Conservation (phyloP, 257 asterid genomes). For the Scutellaria minor region DNA sequence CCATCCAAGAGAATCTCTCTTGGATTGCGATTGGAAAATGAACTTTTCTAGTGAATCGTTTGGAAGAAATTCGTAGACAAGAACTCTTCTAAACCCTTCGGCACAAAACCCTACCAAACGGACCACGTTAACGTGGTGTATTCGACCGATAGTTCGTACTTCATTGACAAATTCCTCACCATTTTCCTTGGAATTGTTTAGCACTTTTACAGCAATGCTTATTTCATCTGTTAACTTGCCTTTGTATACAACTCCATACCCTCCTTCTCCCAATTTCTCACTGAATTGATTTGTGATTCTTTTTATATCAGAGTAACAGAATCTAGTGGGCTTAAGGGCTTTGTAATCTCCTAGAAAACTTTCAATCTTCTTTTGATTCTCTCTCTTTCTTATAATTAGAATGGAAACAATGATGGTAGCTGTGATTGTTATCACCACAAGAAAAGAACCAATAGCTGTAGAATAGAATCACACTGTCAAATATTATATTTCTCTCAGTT, state of each 20-base stretch:
- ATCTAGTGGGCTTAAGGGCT: slow-evolving; percentile 49
- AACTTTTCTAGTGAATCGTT: slow-evolving; percentile 47
- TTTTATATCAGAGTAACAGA: slow-evolving; percentile 47
- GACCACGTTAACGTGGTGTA: slow-evolving; percentile 51
- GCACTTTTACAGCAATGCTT: slow-evolving; percentile 46
- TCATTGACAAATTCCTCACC: slow-evolving; percentile 57
- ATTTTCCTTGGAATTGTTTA: slow-evolving; percentile 40
- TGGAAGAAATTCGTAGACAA: slow-evolving; percentile 48
- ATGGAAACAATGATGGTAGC: slow-evolving; percentile 19
- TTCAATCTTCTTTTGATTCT: slow-evolving; percentile 44
- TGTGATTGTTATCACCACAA: slow-evolving; percentile 14
- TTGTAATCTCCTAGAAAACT: slow-evolving; percentile 42
- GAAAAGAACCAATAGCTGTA: slow-evolving; percentile 32
- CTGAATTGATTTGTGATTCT: slow-evolving; percentile 45
- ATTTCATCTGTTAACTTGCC: slow-evolving; percentile 47
- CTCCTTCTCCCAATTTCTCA: slow-evolving; percentile 54
- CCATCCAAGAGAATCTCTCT: slow-evolving; percentile 18
- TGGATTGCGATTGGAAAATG: slow-evolving; percentile 32
- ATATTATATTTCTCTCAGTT: not conserved
- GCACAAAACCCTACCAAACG: slow-evolving; percentile 52
- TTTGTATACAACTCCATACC: slow-evolving; percentile 47
- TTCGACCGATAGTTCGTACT: slow-evolving; percentile 47
- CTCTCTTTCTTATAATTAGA: slow-evolving; percentile 21
- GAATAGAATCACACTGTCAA: not conserved
- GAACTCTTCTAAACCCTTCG: slow-evolving; percentile 44